These are phyloP conservation scores for Allomyces javanicus DNA, from an alignment of 192 early-diverging fungal species.

Conservation along the genomic window DNA sequence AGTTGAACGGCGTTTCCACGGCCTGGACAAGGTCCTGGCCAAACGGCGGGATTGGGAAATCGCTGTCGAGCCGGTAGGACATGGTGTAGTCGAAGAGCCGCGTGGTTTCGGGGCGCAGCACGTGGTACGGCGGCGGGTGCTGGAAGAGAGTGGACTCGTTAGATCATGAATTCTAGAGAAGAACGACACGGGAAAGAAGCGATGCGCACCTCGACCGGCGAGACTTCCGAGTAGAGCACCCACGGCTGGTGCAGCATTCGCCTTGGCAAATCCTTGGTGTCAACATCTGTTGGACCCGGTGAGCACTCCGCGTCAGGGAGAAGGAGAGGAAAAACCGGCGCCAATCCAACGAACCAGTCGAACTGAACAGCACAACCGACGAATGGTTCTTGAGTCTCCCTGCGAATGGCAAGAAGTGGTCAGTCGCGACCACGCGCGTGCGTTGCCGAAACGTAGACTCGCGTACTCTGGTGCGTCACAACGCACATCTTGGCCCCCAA, in stretches of 20 bases:
- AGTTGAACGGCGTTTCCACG: not conserved
- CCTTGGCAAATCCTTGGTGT: not conserved
- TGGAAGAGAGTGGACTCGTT: not conserved
- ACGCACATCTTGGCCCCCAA: not conserved
- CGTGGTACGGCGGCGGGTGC: not conserved
- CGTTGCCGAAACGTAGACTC: not conserved
- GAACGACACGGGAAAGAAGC: too few species aligned
- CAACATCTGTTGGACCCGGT: not conserved
- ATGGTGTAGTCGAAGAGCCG: not conserved
- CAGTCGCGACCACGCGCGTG: not conserved
- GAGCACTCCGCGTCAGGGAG: not conserved
- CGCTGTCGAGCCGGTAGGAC: not conserved
- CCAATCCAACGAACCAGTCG: not conserved
- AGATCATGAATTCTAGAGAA: too few species aligned
- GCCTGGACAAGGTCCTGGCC: not conserved
- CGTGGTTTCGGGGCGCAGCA: not conserved
- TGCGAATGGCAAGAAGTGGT: not conserved
- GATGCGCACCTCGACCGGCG: not conserved
- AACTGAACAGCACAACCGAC: not conserved
- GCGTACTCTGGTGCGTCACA: not conserved
- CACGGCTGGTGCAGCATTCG: not conserved
- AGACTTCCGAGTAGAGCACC: not conserved
- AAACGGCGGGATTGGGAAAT: not conserved
- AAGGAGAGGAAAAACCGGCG: not conserved
- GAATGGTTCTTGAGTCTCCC: not conserved